Base-by-base conservation (phyloP, 2,329 filamentous ascomycete species). In the Pseudogymnoascus sp. region DNA sequence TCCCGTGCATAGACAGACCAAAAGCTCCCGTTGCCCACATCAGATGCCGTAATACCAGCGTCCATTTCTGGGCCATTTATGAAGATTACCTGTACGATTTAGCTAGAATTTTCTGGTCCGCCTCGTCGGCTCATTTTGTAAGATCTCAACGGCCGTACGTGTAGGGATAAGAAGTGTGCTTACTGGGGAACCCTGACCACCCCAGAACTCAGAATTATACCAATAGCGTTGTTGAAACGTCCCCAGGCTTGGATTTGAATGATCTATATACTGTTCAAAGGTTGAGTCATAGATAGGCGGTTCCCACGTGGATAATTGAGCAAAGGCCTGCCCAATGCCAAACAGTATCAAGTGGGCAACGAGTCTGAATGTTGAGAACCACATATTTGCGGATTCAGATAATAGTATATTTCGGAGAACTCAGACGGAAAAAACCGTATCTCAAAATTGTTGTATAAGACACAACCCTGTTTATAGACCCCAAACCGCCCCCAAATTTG, bases 251-350 rank as follows among this genome's bases (percentile, higher is more conserved):
- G 82, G 82, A 67, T 85, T 75, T 3, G 77, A 72, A 72, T 88
- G 84, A 68, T 87, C 83, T 59, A 87, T 81, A 62, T 82, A 75
- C 71, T 87, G 84, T 65, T 81, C 71, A 64, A 85, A 86, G 38
- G 38, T 41, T 22, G 38, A 19, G 16, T 41, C 22, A 12, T 41
- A 41, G 16, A 12, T 22, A 8, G 16, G 38, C 16, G 38, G 8
- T 12, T 41, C 38, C 38, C 16, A 41, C 16, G 10, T 22, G 16
- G 12, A 41, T 5, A 41, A 6, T 41, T 41, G 16, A 22, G 38
- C 16, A 22, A 12, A 5, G 10, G 10, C 8, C 7, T 22, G 38
- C 3, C 8, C 16, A 8, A 22, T 22, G 38, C 3, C 8, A 41
- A 22, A 41, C 38, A 41, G 38, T 22, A 22, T 22, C 38, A 22